Conservation (phyloP, 208 protist species). For the Wallacemonas collosoma region DNA sequence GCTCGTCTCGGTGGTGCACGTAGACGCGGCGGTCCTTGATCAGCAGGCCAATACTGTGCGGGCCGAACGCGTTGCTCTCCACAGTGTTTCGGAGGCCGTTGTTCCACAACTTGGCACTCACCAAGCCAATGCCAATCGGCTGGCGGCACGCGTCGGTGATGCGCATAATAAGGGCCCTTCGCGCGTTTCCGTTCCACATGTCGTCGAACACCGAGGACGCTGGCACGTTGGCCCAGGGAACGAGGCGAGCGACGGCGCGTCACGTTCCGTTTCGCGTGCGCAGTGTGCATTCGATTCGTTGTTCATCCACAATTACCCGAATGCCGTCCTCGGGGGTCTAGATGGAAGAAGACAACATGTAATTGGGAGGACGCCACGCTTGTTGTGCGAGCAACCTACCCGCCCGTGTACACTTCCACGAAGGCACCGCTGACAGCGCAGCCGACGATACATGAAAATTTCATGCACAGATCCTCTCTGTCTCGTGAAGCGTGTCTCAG, state of each 20-base stretch:
- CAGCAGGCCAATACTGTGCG: background rate
- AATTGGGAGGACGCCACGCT: no score
- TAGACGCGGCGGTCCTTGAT: background rate
- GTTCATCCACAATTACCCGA: no score
- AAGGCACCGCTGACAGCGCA: no score
- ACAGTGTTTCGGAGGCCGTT: background rate
- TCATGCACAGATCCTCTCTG: no score
- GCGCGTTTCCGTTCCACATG: background rate
- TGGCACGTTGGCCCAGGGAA: background rate
- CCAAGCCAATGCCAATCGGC: background rate
- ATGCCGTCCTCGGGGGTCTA: no score
- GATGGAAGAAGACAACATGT: no score
- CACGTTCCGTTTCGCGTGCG: no score
- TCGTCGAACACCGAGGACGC: background rate
- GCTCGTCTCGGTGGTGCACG: background rate
- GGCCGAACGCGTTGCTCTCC: background rate
- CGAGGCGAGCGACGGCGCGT: background rate
- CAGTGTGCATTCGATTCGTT: no score
- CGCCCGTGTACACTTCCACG: no score
- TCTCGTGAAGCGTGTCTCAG: no score
- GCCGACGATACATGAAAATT: no score
- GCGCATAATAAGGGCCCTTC: background rate
- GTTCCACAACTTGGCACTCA: background rate
- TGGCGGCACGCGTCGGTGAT: background rate
- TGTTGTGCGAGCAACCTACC: no score